These are phyloP conservation scores for Blepharisma japonicum DNA, from an alignment of 73 alveolate species.

Conservation along the genomic window DNA sequence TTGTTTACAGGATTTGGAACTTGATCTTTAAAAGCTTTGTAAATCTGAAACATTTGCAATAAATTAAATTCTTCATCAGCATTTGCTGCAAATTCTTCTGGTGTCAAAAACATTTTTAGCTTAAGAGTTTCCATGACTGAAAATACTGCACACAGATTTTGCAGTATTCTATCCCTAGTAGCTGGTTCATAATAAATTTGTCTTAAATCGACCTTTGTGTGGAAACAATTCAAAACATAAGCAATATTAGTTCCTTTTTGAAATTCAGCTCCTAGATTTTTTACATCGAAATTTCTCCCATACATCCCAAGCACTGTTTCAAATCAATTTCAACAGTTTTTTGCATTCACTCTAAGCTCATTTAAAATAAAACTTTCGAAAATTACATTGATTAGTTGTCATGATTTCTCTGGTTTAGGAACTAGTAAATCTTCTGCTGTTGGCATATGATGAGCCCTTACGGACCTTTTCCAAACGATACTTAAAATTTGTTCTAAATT, in stretches of 20 bases:
- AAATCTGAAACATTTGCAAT: not conserved
- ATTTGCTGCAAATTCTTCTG: not conserved
- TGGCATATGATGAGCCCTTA: too few relatives aligned
- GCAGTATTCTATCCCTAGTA: not conserved
- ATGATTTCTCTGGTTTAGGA: not conserved
- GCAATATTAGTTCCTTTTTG: not conserved
- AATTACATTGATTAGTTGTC: slow-evolving; percentile 3
- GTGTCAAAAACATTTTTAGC: not conserved
- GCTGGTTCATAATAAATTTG: not conserved
- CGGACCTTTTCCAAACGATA: too few relatives aligned
- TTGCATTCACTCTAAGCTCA: not conserved
- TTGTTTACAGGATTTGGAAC: not conserved
- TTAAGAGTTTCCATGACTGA: not conserved
- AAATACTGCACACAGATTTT: not conserved
- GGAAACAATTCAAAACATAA: not conserved
- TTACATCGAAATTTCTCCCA: not conserved
- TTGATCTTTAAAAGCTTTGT: not conserved
- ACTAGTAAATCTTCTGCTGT: too few relatives aligned
- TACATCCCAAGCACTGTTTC: not conserved
- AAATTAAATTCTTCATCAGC: not conserved
- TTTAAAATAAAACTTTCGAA: not conserved
- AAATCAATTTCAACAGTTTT: not conserved
- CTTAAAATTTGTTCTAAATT: too few relatives aligned
- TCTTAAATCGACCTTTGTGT: not conserved
- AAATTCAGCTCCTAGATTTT: not conserved